Conservation (phyloP, 2,329 filamentous ascomycete genomes). For the Byssochlamys sp. region DNA sequence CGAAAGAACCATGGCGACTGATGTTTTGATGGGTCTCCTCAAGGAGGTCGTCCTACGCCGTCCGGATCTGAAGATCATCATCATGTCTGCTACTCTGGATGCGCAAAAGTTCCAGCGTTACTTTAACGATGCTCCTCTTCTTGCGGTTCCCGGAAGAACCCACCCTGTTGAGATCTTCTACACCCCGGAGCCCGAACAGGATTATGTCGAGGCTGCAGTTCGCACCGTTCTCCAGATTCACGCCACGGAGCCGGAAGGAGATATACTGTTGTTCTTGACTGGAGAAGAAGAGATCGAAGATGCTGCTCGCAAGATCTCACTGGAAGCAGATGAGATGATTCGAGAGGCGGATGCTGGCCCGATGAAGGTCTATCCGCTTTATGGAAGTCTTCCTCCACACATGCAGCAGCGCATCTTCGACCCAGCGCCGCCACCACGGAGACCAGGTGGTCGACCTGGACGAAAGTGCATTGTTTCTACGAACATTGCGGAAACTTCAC, state of each 20-base stretch:
- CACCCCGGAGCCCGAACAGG: conserved; percentile 86
- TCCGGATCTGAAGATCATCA: conserved; percentile 90
- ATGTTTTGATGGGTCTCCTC: conserved; percentile 91
- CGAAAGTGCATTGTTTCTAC: conserved; percentile 89
- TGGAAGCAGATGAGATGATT: conserved; percentile 85
- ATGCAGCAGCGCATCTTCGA: conserved; percentile 96
- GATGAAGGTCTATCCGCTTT: conserved; percentile 81
- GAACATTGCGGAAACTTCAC: conserved; percentile 93
- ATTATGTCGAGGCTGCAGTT: conserved; percentile 92
- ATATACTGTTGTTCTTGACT: conserved; percentile 88
- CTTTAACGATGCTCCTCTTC: conserved; percentile 85
- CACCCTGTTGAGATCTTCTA: conserved; percentile 98
- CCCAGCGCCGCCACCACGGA: conserved; percentile 64
- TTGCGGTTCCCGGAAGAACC: conserved; percentile 89
- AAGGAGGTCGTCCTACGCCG: conserved; percentile 79
- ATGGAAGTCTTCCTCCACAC: conserved; percentile 80
- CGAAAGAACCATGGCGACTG: conserved; percentile 91
- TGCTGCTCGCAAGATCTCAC: conserved; percentile 76
- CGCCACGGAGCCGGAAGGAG: conserved; percentile 80
- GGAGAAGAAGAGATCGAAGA: conserved; percentile 99
- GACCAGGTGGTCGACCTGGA: conserved; percentile 71
- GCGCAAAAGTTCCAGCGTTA: conserved; percentile 97
- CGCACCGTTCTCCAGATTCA: conserved; percentile 95
- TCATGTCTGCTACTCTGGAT: conserved; percentile 97
- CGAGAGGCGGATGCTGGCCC: conserved; percentile 86